Evolutionary conservation across 2,329 filamentous ascomycete species (phyloP).

Genomic region (Alternaria sp.): DNA sequence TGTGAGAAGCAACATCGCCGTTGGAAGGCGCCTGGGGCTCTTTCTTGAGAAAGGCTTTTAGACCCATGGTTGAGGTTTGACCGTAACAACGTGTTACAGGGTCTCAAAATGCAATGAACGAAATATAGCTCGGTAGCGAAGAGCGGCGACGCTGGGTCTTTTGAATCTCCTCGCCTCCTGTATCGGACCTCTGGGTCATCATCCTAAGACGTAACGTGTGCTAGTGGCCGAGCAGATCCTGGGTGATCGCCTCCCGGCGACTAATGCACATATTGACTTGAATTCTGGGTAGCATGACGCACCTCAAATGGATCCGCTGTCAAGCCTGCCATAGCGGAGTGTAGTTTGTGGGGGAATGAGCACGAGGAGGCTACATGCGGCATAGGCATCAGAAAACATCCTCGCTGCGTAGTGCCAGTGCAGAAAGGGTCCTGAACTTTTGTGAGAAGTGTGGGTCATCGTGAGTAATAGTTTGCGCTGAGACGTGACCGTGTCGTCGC

Average conservation of each 20-base stretch:
- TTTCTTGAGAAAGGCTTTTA: conserved; percentile 34
- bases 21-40: conserved; percentile 20
- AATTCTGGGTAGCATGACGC: conserved; percentile 6
- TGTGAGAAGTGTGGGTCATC: conserved; percentile 32
- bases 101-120: neutral
- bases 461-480: conserved; percentile 37
- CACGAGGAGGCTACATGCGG: conserved; percentile 25
- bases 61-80: conserved; percentile 27
- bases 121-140: conserved; percentile 7
- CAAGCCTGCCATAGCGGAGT: conserved; percentile 28
- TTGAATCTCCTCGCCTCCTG: conserved; percentile 32
- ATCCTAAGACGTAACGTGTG: conserved; percentile 26
- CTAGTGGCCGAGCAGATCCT: conserved; percentile 34
- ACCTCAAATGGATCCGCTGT: conserved; percentile 6
- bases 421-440: conserved; percentile 19
- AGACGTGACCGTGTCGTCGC: conserved; percentile 24
- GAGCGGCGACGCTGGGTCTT: conserved; percentile 20
- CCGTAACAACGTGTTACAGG: neutral
- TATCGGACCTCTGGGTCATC: conserved; percentile 31
- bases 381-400: conserved; percentile 14
- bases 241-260: conserved; percentile 21
- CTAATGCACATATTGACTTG: conserved; percentile 1
- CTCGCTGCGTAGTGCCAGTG: conserved; percentile 11
- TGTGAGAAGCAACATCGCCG: conserved; percentile 19
- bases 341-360: conserved; percentile 31